Evolutionary conservation across 2,329 filamentous ascomycete species (phyloP).

Genomic region (Acrodontium crateriforme): DNA sequence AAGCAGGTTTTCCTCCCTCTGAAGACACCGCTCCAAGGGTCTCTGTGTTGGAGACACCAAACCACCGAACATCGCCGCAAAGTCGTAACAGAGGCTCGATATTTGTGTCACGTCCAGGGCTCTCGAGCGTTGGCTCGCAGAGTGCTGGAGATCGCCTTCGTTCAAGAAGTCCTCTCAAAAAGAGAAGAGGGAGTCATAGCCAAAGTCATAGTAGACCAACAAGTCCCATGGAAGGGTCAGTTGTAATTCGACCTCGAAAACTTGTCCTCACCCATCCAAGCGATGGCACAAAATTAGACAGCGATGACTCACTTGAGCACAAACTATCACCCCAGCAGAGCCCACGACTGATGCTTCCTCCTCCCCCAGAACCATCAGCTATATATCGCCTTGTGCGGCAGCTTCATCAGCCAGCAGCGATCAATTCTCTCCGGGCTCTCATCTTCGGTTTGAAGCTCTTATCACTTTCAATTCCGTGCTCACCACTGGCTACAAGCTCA

Average conservation of each 20-base stretch:
- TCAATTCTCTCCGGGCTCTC: conserved; percentile 35
- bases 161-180: conserved; percentile 7
- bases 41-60: conserved; percentile 29
- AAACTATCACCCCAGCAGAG: conserved; percentile 11
- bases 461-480: conserved; percentile 53
- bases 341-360: conserved; percentile 23
- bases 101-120: conserved; percentile 8
- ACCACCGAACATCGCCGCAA: conserved; percentile 7
- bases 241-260: conserved; percentile 8
- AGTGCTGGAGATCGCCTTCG: conserved; percentile 6
- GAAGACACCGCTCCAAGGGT: conserved; percentile 22
- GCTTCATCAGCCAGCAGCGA: conserved; percentile 20
- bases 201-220: conserved; percentile 4
- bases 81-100: conserved; percentile 12
- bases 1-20: conserved; percentile 13
- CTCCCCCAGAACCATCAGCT: conserved; percentile 16
- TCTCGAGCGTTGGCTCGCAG: conserved; percentile 8
- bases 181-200: conserved; percentile 2
- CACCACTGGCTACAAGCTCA: conserved; percentile 53
- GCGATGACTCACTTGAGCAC: no score
- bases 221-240: conserved; percentile 6
- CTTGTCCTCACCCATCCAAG: no score
- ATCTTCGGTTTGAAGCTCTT: conserved; percentile 58
- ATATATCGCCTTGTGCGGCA: conserved; percentile 19
- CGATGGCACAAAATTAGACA: no score